Base-by-base conservation (phyloP, 140 eudicot species). In the Senecio squalidus region DNA sequence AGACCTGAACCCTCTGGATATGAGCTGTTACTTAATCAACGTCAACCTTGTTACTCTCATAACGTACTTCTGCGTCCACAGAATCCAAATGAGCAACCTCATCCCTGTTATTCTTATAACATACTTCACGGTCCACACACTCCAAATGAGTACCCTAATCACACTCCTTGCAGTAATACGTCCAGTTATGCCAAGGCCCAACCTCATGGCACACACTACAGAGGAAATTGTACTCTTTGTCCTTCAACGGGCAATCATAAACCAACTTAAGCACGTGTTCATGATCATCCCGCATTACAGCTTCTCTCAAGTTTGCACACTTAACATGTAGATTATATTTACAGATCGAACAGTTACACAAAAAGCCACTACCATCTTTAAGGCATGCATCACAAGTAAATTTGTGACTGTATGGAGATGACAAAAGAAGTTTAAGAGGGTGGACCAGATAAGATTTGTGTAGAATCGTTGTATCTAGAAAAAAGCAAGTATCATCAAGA, bases 391-490 rank as follows among this genome's bases (percentile, higher is more conserved):
- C 49, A 55, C 86, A 83, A 5, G 67, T 66, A 78, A 76, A 76
- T 25, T 31, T 18, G 13, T 70, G 18, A 3, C 33, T 20, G 56
- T 67, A 78, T 41, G 79, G 71, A 15, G 94, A 74, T 9, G 72
- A 23, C 3, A 75, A 29, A 17, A 75, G 77, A 17, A 78, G 83
- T 24, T 13, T 28, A 14, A 79, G 81, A 8, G 79, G 75, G 59
- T 80, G 94, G 10, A 63, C 55, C 20, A 68, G 68, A 60, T 80
- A 85, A 51, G 89, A 84, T 28, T 81, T 67, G 65, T 81, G 89
- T 25, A 13, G 49, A 40, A 84, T 66, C 34, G 69, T 75, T 17
- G 22, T 69, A 10, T 71, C 67, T 6, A 76, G 47, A 36, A 77
- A 73, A 23, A 74, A 80, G 40, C 94, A 84, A 30, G 84, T 45